Evolutionary conservation across 768 basidiomycete species (phyloP).

Genomic region (Lactarius hengduanensis): DNA sequence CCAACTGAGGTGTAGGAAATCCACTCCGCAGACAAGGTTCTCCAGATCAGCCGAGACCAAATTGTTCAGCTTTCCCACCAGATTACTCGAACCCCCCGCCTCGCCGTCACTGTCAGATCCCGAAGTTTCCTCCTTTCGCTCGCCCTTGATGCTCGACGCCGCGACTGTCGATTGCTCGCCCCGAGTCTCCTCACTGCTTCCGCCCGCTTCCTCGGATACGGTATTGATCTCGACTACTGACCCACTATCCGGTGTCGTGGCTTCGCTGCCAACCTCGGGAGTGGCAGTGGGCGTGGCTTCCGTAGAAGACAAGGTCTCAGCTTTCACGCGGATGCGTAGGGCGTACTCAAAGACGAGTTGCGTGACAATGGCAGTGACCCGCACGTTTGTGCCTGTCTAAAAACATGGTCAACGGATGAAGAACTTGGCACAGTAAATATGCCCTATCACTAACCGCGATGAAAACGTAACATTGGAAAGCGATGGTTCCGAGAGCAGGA

Average conservation of each 20-base stretch:
- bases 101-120: constrained; percentile 1
- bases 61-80: constrained; percentile 77
- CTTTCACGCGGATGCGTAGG: constrained; percentile 51
- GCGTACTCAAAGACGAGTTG: constrained; percentile 57
- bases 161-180: constrained; percentile 10
- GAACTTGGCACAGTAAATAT: too few relatives aligned
- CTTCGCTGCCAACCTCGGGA: constrained; percentile 30
- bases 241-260: constrained; percentile 29
- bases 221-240: constrained; percentile 28
- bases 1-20: constrained; percentile 29
- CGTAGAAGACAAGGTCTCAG: constrained; percentile 35
- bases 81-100: constrained; percentile 38
- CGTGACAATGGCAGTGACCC: constrained; percentile 47
- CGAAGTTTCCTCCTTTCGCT: constrained; percentile 17
- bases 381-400: constrained; percentile 38
- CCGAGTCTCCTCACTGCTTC: constrained; percentile 17
- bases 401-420: not conserved
- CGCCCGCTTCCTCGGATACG: constrained; percentile 9
- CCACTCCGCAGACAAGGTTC: constrained; percentile 33
- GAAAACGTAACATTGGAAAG: constrained; percentile 55
- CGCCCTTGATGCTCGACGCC: constrained; percentile 27
- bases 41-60: constrained; percentile 63
- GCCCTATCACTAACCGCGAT: constrained; percentile 30
- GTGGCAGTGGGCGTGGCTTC: constrained; percentile 23
- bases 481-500: constrained; percentile 43